phyloP scores from a whole-genome alignment of 1,139 yeast genomes.

The Scheffersomyces parashehatae region DNA sequence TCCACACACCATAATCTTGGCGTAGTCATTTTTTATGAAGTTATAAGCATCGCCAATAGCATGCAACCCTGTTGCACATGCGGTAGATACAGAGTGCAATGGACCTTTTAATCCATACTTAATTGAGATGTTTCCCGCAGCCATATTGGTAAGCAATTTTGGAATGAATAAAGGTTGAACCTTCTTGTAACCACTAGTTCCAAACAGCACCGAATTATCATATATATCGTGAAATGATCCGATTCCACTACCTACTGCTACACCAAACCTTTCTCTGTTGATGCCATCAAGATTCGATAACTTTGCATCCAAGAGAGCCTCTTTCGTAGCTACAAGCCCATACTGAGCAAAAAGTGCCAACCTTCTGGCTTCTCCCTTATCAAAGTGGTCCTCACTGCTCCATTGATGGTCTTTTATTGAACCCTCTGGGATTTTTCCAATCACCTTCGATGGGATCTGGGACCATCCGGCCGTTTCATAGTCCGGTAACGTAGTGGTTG shows the following conservation, averaged over 20 bases:
- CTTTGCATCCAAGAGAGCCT: conserved; percentile 74
- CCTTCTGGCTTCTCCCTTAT: conserved; percentile 52
- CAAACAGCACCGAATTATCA: conserved; percentile 55
- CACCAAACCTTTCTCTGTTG: conserved; percentile 45
- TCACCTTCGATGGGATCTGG: conserved; percentile 71
- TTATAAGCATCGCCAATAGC: conserved; percentile 91
- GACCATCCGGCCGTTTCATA: conserved; percentile 48
- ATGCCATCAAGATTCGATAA: conserved; percentile 4
- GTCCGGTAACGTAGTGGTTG: conserved; percentile 50
- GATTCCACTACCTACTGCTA: conserved; percentile 89
- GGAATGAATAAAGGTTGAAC: conserved; percentile 90
- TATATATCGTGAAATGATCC: conserved; percentile 83
- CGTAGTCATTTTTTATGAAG: conserved; percentile 76
- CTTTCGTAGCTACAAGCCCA: conserved; percentile 73
- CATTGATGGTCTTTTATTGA: conserved; percentile 50
- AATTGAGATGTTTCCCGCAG: conserved; percentile 88
- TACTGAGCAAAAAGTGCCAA: conserved; percentile 76
- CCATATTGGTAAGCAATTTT: conserved; percentile 84
- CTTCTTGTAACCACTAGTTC: conserved; percentile 59
- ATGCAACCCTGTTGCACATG: conserved; percentile 96
- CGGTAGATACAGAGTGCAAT: conserved; percentile 85
- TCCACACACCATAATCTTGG: conserved; percentile 88
- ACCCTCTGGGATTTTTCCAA: conserved; percentile 72
- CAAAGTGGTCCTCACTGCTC: conserved; percentile 48
- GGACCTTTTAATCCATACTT: conserved; percentile 79